phyloP scores from a whole-genome alignment of 23 red algal genomes.

The Gracilaria gracilis region DNA sequence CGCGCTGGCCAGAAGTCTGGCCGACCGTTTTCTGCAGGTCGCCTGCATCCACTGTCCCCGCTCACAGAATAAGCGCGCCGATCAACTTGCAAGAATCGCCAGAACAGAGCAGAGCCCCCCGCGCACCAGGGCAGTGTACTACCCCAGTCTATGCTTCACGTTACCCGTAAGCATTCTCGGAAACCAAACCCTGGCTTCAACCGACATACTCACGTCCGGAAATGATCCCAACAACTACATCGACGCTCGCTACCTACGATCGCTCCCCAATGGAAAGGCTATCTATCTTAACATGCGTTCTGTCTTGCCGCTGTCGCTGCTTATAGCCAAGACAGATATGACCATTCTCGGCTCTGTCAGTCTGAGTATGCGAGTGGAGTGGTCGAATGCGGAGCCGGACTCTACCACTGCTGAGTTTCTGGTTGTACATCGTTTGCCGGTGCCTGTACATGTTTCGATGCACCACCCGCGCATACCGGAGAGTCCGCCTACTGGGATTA shows the following conservation, averaged over 20 bases:
- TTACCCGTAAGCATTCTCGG: background rate
- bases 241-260: background rate
- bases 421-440: background rate
- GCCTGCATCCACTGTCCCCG: background rate
- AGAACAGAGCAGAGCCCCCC: background rate
- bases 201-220: background rate
- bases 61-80: background rate
- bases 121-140: background rate
- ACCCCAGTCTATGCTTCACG: background rate
- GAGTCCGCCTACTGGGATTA: background rate
- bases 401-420: background rate
- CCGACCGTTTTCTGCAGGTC: background rate
- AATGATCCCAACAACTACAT: conserved; percentile 1
- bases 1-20: background rate
- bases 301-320: background rate
- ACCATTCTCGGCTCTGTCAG: background rate
- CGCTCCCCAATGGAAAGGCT: background rate
- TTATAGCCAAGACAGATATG: background rate
- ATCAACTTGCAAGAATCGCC: background rate
- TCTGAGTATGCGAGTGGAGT: background rate
- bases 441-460: background rate
- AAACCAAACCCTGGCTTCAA: background rate
- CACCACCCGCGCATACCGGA: background rate
- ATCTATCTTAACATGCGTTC: background rate
- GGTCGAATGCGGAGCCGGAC: background rate